Evolutionary conservation across 1,284 basidiomycete genomes (phyloP).

Genomic region (Bondarzewia mesenterica): DNA sequence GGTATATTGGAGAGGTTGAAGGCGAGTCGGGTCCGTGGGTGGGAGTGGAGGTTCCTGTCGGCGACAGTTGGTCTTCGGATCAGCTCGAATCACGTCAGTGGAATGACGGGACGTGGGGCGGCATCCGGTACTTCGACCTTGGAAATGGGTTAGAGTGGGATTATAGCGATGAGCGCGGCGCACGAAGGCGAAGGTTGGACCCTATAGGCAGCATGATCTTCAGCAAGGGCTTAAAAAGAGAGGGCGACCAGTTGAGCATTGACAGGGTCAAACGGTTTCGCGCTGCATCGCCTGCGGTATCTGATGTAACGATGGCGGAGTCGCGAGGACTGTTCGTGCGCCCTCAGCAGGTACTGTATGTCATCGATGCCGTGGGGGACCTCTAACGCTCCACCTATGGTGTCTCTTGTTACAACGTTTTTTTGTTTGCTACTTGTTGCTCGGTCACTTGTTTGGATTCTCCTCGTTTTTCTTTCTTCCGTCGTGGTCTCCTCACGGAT

Average conservation of each 20-base stretch:
- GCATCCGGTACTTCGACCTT: slow-evolving; percentile 77
- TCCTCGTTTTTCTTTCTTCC: too few species aligned
- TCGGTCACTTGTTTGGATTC: too few species aligned
- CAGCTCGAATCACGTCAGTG: slow-evolving; percentile 55
- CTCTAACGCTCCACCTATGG: too few species aligned
- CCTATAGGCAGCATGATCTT: slow-evolving; percentile 20
- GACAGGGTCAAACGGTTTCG: slow-evolving; percentile 60
- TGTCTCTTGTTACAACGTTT: too few species aligned
- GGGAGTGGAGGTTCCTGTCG: slow-evolving; percentile 80
- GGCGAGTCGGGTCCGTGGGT: slow-evolving; percentile 84
- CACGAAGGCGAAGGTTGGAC: slow-evolving; percentile 41
- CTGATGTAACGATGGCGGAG: slow-evolving; percentile 53
- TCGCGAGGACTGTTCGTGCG: slow-evolving; percentile 70
- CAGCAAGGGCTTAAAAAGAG: slow-evolving; percentile 43
- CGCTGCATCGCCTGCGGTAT: slow-evolving; percentile 62
- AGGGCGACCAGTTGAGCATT: slow-evolving; percentile 55
- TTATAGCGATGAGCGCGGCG: slow-evolving; percentile 34
- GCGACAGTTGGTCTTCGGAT: slow-evolving; percentile 47
- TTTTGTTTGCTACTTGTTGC: too few species aligned
- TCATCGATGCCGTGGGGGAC: slow-evolving; percentile 62
- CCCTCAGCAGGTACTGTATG: slow-evolving; percentile 76
- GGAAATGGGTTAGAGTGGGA: slow-evolving; percentile 53
- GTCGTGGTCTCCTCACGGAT: too few species aligned
- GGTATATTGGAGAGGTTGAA: slow-evolving; percentile 81
- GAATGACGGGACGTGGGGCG: slow-evolving; percentile 78